These are phyloP conservation scores for Calocybe cyanea DNA, from an alignment of 768 basidiomycete species.

Conservation along the genomic window DNA sequence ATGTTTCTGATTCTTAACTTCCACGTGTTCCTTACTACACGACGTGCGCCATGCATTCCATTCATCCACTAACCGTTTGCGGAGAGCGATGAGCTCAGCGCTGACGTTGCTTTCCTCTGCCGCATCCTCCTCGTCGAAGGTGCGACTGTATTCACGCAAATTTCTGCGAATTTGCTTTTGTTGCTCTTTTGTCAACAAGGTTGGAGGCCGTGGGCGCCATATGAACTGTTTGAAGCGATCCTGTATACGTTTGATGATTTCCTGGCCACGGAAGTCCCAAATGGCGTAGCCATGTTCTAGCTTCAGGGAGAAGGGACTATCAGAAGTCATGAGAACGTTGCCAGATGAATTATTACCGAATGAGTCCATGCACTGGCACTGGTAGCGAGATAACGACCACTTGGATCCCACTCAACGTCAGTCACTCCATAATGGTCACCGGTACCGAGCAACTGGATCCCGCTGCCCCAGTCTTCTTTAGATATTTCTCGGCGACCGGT, in stretches of 20 bases:
- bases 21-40: slow-evolving; percentile 33
- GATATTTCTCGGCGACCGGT: slow-evolving; percentile 45
- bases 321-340: slow-evolving; percentile 1
- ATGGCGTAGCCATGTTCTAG: slow-evolving; percentile 95
- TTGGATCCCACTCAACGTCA: slow-evolving; percentile 98
- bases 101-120: slow-evolving; percentile 93
- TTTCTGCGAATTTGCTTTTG: slow-evolving; percentile 85
- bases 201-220: slow-evolving; percentile 94
- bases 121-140: slow-evolving; percentile 96
- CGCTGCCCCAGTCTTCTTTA: slow-evolving; percentile 79
- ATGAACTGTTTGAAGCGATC: slow-evolving; percentile 99
- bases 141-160: slow-evolving; percentile 84
- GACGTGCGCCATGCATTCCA: slow-evolving; percentile 96
- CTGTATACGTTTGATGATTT: slow-evolving; percentile 81
- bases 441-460: slow-evolving; percentile 80
- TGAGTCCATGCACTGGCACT: slow-evolving; percentile 95
- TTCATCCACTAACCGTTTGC: slow-evolving; percentile 92
- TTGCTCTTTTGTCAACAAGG: slow-evolving; percentile 82
- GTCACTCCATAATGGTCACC: slow-evolving; percentile 97
- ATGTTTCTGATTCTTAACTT: slow-evolving; percentile 10
- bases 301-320: slow-evolving; percentile 37
- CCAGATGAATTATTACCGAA: slow-evolving; percentile 52
- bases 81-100: slow-evolving; percentile 85
- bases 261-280: slow-evolving; percentile 98
- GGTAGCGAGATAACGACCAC: slow-evolving; percentile 88